Base-by-base conservation (phyloP, 345 rosid species). In the Cardiospermum halicacabum region DNA sequence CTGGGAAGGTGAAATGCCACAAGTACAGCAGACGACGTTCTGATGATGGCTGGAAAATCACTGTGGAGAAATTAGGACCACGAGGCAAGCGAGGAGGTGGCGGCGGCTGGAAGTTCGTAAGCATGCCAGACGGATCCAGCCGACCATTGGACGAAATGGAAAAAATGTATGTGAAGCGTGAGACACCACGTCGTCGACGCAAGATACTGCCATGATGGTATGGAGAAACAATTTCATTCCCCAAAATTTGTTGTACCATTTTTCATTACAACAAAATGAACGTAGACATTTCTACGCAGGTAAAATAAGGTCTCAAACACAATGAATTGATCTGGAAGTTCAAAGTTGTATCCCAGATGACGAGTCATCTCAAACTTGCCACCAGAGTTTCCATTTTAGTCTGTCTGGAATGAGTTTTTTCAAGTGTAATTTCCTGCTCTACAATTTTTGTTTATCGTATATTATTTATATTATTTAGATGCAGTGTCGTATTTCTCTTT, bases 71-170 rank as follows among this genome's bases (percentile, higher is more conserved):
- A 75, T 32, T 94, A 42, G 99, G 99, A 58, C 18, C 81, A 7
- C 57, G 65, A 56, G 99, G 96, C 42, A 94, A 86, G 74, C 89
- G 95, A 7, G 97, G 99, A 72, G 78, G 76, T 0, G 95, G 97
- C 22, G 97, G 96, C 10, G 96, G 99, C 32, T 93, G 97, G 99
- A 90, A 87, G 78, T 94, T 87, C 62, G 76, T 91, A 28, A 91
- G 97, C 83, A 78, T 88, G 70, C 95, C 97, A 0, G 95, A 94
- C 72, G 97, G 96, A 59, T 91, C 97, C 30, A 91, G 91, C 72
- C 80, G 96, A 28, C 87, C 95, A 0, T 82, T 94, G 26, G 78
- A 89, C 50, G 95, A 91, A 61, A 72, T 62, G 56, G 96, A 89
- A 84, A 91, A 94, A 72, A 77, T 94, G 82, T 91, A 91, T 9